phyloP scores from a whole-genome alignment of 148 eudicot genomes.

The Polygonum aviculare region DNA sequence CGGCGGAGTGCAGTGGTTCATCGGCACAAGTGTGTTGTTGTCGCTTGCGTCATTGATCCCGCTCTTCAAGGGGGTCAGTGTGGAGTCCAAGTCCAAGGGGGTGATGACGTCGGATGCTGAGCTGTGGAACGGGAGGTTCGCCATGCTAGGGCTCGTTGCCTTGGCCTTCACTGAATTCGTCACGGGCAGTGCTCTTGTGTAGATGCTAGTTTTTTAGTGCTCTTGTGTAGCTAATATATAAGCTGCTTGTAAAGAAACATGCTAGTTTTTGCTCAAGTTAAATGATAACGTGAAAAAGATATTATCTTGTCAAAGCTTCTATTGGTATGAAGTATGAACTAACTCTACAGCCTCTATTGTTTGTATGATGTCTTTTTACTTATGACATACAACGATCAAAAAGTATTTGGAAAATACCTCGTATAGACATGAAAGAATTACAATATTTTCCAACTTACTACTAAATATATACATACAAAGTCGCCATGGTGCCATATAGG shows the following conservation, averaged over 20 bases:
- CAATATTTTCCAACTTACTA: neutral
- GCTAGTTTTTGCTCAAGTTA: neutral
- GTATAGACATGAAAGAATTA: constrained; percentile 8
- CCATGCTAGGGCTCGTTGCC: constrained; percentile 80
- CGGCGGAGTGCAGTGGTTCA: constrained; percentile 65
- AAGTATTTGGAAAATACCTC: neutral
- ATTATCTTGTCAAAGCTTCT: too few relatives aligned
- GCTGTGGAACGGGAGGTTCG: constrained; percentile 72
- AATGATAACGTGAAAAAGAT: neutral
- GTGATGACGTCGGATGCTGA: constrained; percentile 68
- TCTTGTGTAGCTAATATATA: neutral
- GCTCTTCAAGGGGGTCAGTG: constrained; percentile 40
- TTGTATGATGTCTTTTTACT: neutral
- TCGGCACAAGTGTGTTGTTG: constrained; percentile 46
- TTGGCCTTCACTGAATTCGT: constrained; percentile 68
- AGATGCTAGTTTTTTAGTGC: neutral
- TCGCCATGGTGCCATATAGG: neutral
- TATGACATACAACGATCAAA: neutral
- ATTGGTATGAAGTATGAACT: too few relatives aligned
- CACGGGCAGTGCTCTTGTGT: constrained; percentile 66
- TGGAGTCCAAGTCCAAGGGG: constrained; percentile 29
- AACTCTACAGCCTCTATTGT: neutral
- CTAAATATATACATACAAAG: constrained; percentile 5
- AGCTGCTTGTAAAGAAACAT: neutral
- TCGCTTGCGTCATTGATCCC: constrained; percentile 62